phyloP scores from a whole-genome alignment of 768 basidiomycete genomes.

The Lentinula raphanica region DNA sequence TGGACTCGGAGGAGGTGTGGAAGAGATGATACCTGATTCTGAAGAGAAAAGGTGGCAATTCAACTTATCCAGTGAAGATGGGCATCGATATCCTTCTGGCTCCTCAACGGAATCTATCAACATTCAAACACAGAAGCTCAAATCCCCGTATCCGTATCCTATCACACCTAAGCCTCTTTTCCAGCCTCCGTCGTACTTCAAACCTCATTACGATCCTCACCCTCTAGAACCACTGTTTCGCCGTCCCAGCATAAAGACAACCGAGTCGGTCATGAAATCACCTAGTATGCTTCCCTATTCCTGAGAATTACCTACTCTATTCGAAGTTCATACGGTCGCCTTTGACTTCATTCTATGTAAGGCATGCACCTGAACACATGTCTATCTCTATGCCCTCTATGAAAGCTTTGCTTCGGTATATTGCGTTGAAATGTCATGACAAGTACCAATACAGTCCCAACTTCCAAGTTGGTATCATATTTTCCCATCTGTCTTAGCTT shows the following conservation, averaged over 20 bases:
- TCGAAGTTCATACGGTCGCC: too few species aligned
- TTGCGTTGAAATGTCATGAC: too few species aligned
- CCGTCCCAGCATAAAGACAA: slow-evolving; percentile 23
- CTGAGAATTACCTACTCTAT: too few species aligned
- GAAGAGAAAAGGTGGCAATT: slow-evolving; percentile 57
- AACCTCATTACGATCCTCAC: slow-evolving; percentile 24
- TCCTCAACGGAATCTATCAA: slow-evolving; percentile 32
- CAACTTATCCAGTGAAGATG: slow-evolving; percentile 40
- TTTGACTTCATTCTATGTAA: too few species aligned
- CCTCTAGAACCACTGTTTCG: slow-evolving; percentile 31
- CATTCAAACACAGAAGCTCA: slow-evolving; percentile 19
- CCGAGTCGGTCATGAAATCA: background rate
- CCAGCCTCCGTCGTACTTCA: slow-evolving; percentile 17
- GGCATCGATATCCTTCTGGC: slow-evolving; percentile 43
- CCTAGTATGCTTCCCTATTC: slow-evolving; percentile 1
- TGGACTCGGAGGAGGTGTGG: slow-evolving; percentile 29
- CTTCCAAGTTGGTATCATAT: too few species aligned
- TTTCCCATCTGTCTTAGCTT: too few species aligned
- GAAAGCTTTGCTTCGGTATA: too few species aligned
- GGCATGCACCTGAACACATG: too few species aligned
- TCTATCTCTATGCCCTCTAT: too few species aligned
- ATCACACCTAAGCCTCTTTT: slow-evolving; percentile 13
- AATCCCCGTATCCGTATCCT: background rate
- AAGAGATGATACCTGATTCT: slow-evolving; percentile 63
- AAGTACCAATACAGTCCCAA: too few species aligned